Evolutionary conservation across 805 yeast species (phyloP).

Genomic region (Metschnikowia corniflorae): DNA sequence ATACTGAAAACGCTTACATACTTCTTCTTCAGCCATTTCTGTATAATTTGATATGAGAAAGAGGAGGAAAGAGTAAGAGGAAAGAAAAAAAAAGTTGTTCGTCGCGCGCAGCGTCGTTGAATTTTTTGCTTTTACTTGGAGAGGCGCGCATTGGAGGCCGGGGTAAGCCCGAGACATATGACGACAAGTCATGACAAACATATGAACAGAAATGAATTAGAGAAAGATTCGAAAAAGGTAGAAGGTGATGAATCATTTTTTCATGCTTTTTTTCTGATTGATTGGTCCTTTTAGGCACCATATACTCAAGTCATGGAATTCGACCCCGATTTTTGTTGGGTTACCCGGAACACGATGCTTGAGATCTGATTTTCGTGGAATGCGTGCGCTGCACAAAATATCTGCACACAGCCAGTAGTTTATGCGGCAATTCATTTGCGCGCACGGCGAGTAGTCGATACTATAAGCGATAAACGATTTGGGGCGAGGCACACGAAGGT

Average conservation of each 20-base stretch:
- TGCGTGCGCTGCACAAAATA: slow-evolving; percentile 2
- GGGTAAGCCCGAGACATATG: slow-evolving; percentile 3
- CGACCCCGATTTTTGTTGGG: no score
- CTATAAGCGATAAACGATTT: no score
- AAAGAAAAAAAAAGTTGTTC: slow-evolving; percentile 16
- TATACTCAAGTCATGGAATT: no score
- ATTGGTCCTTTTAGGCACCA: no score
- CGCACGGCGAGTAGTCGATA: background rate
- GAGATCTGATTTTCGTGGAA: no score
- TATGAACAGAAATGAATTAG: no score
- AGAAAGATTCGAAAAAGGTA: no score
- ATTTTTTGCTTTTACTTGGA: slow-evolving; percentile 8
- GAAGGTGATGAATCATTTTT: no score
- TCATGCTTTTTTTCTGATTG: no score
- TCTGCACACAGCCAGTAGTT: slow-evolving; percentile 1
- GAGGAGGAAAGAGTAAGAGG: slow-evolving; percentile 20
- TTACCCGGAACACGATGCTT: no score
- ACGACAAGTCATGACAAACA: no score
- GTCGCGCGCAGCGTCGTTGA: slow-evolving; percentile 18
- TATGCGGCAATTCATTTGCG: slow-evolving; percentile 1
- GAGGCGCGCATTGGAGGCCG: slow-evolving; percentile 9
- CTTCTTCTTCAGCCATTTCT: slow-evolving; percentile 43
- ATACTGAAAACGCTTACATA: slow-evolving; percentile 23
- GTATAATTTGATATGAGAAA: slow-evolving; percentile 17
- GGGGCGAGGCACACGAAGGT: no score